Conservation (phyloP, 768 basidiomycete genomes). For the Mycena galericulata region DNA sequence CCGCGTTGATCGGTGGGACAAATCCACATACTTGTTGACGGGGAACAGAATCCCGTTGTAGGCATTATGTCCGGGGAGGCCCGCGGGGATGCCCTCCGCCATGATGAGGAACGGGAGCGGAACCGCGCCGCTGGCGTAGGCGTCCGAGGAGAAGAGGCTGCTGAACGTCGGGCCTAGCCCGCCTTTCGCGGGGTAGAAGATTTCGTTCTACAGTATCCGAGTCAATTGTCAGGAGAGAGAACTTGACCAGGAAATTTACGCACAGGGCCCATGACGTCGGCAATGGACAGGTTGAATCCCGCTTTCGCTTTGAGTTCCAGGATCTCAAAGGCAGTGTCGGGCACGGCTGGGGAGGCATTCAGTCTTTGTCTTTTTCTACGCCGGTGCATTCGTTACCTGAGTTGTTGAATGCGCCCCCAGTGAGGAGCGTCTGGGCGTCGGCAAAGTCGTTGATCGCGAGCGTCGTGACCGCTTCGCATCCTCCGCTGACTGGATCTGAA, state of each 20-base stretch:
- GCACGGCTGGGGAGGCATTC: neutral
- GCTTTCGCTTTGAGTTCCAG: constrained; percentile 15
- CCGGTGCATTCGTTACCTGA: too few species aligned
- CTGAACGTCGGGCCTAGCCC: too few species aligned
- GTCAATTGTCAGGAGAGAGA: too few species aligned
- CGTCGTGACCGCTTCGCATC: constrained; percentile 18
- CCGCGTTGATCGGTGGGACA: too few species aligned
- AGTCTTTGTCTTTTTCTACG: neutral
- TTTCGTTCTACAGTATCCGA: too few species aligned
- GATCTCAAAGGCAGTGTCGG: constrained; percentile 7
- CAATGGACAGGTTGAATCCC: too few species aligned
- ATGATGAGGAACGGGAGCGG: constrained; percentile 23
- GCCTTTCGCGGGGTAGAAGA: too few species aligned
- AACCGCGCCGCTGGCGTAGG: constrained; percentile 16
- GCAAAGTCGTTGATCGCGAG: constrained; percentile 21
- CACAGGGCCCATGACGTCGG: constrained; percentile 9
- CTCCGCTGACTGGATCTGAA: too few species aligned
- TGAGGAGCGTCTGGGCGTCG: constrained; percentile 14
- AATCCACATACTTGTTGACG: constrained; percentile 14
- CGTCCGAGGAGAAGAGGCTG: too few species aligned
- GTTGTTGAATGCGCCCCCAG: constrained; percentile 20
- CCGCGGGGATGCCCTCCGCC: constrained; percentile 18
- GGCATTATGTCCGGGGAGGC: constrained; percentile 9
- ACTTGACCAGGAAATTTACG: neutral
- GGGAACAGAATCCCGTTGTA: constrained; percentile 19